phyloP scores from a whole-genome alignment of 257 asterid genomes.

The Petunia axillaris region DNA sequence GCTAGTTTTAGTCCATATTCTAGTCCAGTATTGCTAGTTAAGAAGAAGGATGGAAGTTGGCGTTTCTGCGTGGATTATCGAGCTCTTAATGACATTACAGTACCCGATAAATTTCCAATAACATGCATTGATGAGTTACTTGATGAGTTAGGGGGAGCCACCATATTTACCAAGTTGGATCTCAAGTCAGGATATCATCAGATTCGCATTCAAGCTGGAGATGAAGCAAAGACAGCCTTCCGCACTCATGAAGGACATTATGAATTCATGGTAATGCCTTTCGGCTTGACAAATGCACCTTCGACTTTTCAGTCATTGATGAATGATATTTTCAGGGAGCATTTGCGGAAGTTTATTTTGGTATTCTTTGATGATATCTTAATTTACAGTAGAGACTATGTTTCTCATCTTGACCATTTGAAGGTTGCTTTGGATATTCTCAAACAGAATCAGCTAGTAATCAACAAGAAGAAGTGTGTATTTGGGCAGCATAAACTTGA shows the following conservation, averaged over 20 bases:
- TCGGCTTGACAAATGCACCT: not conserved
- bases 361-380: slow-evolving; percentile 23
- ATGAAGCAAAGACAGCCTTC: not conserved
- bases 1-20: not conserved
- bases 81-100: not conserved
- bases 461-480: not conserved
- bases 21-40: not conserved
- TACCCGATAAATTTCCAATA: not conserved
- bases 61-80: not conserved
- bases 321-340: not conserved
- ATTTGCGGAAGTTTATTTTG: not conserved
- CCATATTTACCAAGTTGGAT: slow-evolving; percentile 11
- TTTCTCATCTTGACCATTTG: not conserved
- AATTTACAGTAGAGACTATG: not conserved
- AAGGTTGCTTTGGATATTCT: not conserved
- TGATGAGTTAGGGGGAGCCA: not conserved
- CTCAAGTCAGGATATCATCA: not conserved
- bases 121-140: not conserved
- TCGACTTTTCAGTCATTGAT: not conserved
- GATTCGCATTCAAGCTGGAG: not conserved
- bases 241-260: not conserved
- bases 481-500: not conserved
- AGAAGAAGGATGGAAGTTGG: not conserved
- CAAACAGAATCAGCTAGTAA: not conserved
- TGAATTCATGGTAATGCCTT: not conserved